Evolutionary conservation across 352 stramenopile genomes (phyloP).

Genomic region (Phytopythium mirpurense): DNA sequence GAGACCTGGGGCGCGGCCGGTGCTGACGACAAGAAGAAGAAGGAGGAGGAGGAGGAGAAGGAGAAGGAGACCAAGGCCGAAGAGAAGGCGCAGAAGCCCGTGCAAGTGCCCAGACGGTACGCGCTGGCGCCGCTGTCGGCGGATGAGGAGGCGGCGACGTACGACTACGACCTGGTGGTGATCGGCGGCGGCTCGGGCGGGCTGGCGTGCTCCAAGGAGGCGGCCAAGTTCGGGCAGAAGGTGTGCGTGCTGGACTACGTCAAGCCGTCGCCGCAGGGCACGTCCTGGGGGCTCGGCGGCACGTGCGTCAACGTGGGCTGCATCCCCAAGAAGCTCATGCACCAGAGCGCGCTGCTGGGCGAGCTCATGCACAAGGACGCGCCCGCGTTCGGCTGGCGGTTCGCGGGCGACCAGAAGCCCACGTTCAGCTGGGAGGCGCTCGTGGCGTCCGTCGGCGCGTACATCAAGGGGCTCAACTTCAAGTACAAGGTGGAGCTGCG

Average conservation of each 20-base stretch:
- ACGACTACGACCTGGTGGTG: conserved; percentile 83
- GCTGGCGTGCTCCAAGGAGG: conserved; percentile 94
- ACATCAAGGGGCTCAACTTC: conserved; percentile 98
- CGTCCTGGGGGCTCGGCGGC: conserved; percentile 90
- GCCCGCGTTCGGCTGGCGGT: conserved; percentile 85
- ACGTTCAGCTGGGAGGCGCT: conserved; percentile 91
- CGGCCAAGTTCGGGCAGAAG: conserved; percentile 89
- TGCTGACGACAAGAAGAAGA: neutral
- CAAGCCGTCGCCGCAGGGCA: conserved; percentile 84
- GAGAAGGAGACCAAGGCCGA: too few species aligned
- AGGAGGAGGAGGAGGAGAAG: neutral
- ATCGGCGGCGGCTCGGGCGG: conserved; percentile 84
- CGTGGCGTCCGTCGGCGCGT: conserved; percentile 92
- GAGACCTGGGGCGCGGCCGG: conserved; percentile 17
- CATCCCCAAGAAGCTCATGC: conserved; percentile 99
- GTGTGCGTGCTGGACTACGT: conserved; percentile 97
- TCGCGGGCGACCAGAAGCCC: conserved; percentile 4
- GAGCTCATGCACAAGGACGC: conserved; percentile 86
- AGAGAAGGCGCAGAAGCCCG: too few species aligned
- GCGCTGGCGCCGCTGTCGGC: neutral
- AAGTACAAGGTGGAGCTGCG: conserved; percentile 96
- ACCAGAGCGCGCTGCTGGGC: conserved; percentile 92
- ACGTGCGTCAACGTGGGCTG: conserved; percentile 99
- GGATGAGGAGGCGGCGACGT: conserved; percentile 26
- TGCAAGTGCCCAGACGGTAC: neutral